Base-by-base conservation (phyloP, 106 monocot species). In the Vanilla planifolia region DNA sequence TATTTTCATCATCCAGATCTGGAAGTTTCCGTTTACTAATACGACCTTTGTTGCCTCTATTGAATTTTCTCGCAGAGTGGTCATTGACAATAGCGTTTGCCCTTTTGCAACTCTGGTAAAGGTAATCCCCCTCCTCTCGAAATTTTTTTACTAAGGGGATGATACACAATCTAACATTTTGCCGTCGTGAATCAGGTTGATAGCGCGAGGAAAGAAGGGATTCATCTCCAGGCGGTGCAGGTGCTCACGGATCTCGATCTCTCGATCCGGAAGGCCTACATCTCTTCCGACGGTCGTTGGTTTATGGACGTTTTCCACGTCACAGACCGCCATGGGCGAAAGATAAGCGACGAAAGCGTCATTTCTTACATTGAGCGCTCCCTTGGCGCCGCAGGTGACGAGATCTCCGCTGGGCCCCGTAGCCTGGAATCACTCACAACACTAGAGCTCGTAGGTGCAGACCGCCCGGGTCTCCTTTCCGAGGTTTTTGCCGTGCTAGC, bases 291-390 rank as follows among this genome's bases (percentile, higher is more conserved):
- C 44, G 83, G 83, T 16, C 76, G 71, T 8, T 88, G 88, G 87
- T 82, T 88, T 82, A 82, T 88, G 87, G 79, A 82, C 76, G 82
- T 79, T 40, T 88, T 88, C 73, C 79, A 88, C 55, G 83, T 88
- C 51, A 83, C 83, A 44, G 82, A 83, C 50, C 71, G 51, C 17
- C 29, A 44, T 30, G 79, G 79, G 42, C 62, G 60, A 60, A 88
- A 83, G 65, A 70, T 88, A 65, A 68, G 65, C 37, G 83, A 83
- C 59, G 43, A 67, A 6, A 57, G 60, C 36, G 36, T 76, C 39
- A 34, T 83, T 51, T 76, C 77, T 28, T 67, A 65, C 71, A 67
- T 88, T 47, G 68, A 88, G 25, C 57, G 68, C 15, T 68, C 59
- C 20, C 27, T 59, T 13, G 20, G 42, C 4, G 4, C 52, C 25